Conservation (phyloP, 495 filamentous ascomycete species). For the Penicillium samsonianum region DNA sequence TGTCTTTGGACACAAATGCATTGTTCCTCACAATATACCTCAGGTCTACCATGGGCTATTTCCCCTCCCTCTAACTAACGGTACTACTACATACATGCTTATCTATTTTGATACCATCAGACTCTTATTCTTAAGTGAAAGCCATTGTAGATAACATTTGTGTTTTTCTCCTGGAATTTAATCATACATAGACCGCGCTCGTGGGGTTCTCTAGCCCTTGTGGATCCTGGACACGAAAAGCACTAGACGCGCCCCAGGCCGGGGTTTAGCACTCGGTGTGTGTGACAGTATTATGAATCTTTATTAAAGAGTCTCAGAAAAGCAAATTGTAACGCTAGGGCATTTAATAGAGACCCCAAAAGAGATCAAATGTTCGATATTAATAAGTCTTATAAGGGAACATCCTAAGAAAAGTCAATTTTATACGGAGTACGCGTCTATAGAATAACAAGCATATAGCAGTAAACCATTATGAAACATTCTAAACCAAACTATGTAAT, state of each 20-base stretch:
- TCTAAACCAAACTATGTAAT: background rate
- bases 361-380: background rate
- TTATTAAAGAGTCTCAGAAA: background rate
- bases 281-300: background rate
- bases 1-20: background rate
- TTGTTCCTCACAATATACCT: background rate
- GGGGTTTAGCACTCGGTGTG: background rate
- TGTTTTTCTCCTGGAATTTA: background rate
- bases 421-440: background rate
- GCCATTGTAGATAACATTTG: background rate
- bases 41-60: background rate
- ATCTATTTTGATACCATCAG: background rate
- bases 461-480: background rate
- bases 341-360: background rate
- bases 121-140: background rate
- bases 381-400: background rate
- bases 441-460: background rate
- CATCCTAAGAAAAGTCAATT: background rate
- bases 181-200: background rate
- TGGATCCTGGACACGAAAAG: slow-evolving; percentile 12
- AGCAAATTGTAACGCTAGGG: background rate
- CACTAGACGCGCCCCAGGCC: slow-evolving; percentile 9
- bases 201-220: slow-evolving; percentile 3
- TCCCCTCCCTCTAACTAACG: background rate
- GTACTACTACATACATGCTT: background rate